Evolutionary conservation across 202 grass and related monocot species (phyloP), one percentile per base, ranked within the genome.

Genomic region (Zoysia matrella): DNA sequence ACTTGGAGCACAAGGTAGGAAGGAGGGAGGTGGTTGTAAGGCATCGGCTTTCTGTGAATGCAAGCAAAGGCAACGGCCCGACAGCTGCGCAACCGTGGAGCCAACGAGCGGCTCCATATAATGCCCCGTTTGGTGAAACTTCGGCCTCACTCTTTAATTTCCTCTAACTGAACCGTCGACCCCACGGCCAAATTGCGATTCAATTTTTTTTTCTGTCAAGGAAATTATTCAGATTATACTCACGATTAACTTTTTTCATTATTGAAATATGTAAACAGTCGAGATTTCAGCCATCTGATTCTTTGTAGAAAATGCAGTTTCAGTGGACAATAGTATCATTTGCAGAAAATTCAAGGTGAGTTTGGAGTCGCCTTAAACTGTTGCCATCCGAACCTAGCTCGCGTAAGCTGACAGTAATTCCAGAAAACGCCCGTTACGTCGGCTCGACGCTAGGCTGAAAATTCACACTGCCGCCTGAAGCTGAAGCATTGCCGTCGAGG

Each of bases 61-160:
- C 69, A 94, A 90, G 89, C 92, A 92, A 94, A 91, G 92, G 87
- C 73, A 88, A 79, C 77, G 74, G 79, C 68, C 78, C 86, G 87
- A 84, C 88, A 80, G 83, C 74, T 86, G 82, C 69, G 15, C 73
- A 72, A 47, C 79, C 76, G 65, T 58, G 79, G 14, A 69, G 76
- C 60, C 60, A 14, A 3, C 40, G 48, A 80, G 58, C 65, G 57
- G 65, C 71, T 76, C n/a, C 76, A 72, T 81, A 52, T 86, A 86
- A 88, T 83, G 73, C 72, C 54, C 64, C 8, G 81, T 85, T 92
- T 68, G 92, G 84, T 89, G 87, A 78, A 36, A 81, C 80, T 80
- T 90, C 70, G 64, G 69, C 1, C 64, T 90, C 88, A 71, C 70
- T 75, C 80, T 83, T 36, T 36, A 36, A 36, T 81, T 85, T 71